Base-by-base conservation (phyloP, 2,329 filamentous ascomycete species). In the Penicillium concentricum region DNA sequence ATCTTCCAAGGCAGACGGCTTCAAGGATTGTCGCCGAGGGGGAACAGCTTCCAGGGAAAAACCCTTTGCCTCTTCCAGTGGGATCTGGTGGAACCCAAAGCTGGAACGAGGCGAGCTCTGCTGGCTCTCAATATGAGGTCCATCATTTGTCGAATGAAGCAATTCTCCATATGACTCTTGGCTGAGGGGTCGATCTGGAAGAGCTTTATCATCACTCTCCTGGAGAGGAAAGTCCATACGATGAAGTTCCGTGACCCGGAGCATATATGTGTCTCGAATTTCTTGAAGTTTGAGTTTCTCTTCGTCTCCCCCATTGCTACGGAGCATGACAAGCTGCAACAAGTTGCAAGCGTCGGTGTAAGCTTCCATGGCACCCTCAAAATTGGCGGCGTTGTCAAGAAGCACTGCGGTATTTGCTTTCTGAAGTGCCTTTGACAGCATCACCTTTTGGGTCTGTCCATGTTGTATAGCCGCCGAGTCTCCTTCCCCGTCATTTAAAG, bases 341-440 rank as follows among this genome's bases (percentile, higher is more conserved):
- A 99, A 80, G 54, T 87, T 84, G 71, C 94, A 99, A 4, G 95
- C 94, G 75, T 99, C 94, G 12, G 84, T 82, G 72, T 99, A 99
- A 15, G 93, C 92, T 67, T 91, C 86, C 70, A 95, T 87, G 18
- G 94, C 94, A 39, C 91, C 92, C 72, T 93, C 90, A 61, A 94
- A 93, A 69, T 97, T 96, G 68, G 94, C 90, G 15, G 91, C 92
- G 82, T 97, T 97, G 76, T 99, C 94, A 39, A 99, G 84, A 64
- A 97, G 84, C 26, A 99, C 94, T 22, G 94, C 94, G 13, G 91
- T 93, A 70, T 99, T 97, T 48, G 94, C 94, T 76, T 97, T 96
- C 71, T 96, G 89, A 53, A 99, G 79, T 0, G 94, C 94, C 66
- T 90, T 90, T n/a, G 93, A 96, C 35, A 99, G 82, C 92, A 97